phyloP scores from a whole-genome alignment of 2,329 filamentous ascomycete species.

The Hysterium pulicare region DNA sequence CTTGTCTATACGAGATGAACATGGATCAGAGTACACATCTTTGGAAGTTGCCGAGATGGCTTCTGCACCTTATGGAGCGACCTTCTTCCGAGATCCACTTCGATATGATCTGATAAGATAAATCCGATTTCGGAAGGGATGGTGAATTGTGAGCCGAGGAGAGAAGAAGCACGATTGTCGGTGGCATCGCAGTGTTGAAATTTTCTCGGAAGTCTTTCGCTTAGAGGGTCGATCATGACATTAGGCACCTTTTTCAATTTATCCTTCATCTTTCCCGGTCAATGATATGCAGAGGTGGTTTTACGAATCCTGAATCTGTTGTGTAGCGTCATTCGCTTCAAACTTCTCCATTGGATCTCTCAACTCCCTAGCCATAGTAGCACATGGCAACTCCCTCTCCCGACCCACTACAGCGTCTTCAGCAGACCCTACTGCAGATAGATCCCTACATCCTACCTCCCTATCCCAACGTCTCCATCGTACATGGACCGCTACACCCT shows the following conservation, averaged over 20 bases:
- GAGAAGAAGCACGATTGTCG: not conserved
- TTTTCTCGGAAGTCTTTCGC: no score
- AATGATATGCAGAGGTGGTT: not conserved
- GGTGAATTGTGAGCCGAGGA: not conserved
- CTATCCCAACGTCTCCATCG: constrained; percentile 51
- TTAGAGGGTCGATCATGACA: not conserved
- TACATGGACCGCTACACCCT: constrained; percentile 66
- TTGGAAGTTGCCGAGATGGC: no score
- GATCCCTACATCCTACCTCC: constrained; percentile 37
- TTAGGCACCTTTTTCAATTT: not conserved
- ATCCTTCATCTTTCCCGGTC: not conserved
- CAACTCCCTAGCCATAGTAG: not conserved
- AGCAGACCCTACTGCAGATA: constrained; percentile 37
- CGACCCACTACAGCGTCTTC: constrained; percentile 31
- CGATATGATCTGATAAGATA: not conserved
- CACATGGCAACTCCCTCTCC: not conserved
- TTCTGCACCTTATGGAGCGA: no score
- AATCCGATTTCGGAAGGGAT: not conserved
- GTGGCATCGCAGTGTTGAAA: not conserved
- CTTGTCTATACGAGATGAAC: no score
- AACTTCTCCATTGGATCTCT: not conserved
- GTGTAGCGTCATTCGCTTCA: not conserved
- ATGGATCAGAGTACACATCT: no score
- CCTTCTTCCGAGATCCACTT: no score
- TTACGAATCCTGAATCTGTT: not conserved